These are phyloP conservation scores for Botrytis aclada DNA, from an alignment of 2,329 filamentous ascomycete genomes.

Conservation along the genomic window DNA sequence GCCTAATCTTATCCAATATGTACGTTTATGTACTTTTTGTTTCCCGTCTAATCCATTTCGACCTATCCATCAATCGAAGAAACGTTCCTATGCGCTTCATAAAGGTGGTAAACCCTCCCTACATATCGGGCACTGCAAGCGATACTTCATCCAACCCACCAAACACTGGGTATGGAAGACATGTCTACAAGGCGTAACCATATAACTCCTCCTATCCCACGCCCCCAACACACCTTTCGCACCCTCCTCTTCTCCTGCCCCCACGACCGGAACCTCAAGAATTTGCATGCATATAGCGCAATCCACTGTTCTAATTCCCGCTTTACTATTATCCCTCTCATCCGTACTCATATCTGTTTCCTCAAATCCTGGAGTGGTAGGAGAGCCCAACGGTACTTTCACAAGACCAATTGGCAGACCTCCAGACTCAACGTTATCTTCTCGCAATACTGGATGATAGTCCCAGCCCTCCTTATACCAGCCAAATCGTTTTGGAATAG, in stretches of 20 bases:
- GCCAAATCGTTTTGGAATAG: constrained; percentile 57
- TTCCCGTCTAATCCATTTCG: not conserved
- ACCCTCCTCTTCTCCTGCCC: constrained; percentile 48
- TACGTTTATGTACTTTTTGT: not conserved
- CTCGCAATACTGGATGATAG: constrained; percentile 85
- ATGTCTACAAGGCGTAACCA: constrained; percentile 96
- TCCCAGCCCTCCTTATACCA: constrained; percentile 80
- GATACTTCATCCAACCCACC: constrained; percentile 93
- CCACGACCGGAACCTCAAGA: constrained; percentile 82
- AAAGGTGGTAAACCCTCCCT: constrained; percentile 83
- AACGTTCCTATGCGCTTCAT: constrained; percentile 44
- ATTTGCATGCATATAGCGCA: constrained; percentile 94
- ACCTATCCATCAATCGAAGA: not conserved
- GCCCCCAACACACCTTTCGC: constrained; percentile 59
- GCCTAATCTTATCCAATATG: not conserved
- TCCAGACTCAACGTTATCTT: constrained; percentile 76
- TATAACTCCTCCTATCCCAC: constrained; percentile 79
- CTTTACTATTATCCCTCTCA: constrained; percentile 41
- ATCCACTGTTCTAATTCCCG: constrained; percentile 62
- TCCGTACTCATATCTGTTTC: constrained; percentile 24
- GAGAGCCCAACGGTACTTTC: constrained; percentile 27
- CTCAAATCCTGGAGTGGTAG: constrained; percentile 26
- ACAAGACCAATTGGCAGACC: constrained; percentile 75
- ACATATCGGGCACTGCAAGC: constrained; percentile 93
- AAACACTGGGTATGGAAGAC: constrained; percentile 91